Percentiles rank a stretch among this genome's conserved stretches.
phyloP scores from a whole-genome alignment of 345 rosid species.

The Heritiera fomes region DNA sequence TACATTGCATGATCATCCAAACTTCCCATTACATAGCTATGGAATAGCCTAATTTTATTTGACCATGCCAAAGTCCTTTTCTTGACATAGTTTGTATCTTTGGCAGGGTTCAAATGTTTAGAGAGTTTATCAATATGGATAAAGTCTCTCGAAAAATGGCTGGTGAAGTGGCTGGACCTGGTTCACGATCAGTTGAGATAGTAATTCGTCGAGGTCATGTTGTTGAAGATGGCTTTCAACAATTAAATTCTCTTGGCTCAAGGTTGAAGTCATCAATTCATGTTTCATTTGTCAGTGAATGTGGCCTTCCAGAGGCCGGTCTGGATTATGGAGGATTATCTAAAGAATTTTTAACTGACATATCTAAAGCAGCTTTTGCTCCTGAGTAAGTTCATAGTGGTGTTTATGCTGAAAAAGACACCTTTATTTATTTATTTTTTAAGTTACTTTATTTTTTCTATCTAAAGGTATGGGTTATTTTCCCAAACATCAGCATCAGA shows the following conservation, averaged over 20 bases:
- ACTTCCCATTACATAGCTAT: not conserved
- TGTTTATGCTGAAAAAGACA: slow-evolving; percentile 11
- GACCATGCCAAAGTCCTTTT: slow-evolving; percentile 3
- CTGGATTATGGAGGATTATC: slow-evolving; percentile 97
- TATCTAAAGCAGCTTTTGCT: slow-evolving; percentile 88
- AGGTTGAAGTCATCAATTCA: slow-evolving; percentile 89
- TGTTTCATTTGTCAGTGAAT: slow-evolving; percentile 93
- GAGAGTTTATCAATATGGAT: slow-evolving; percentile 91
- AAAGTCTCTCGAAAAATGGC: slow-evolving; percentile 85
- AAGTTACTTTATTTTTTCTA: slow-evolving; percentile 19
- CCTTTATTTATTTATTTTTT: slow-evolving; percentile 11
- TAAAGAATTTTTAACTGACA: slow-evolving; percentile 93
- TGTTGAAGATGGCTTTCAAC: slow-evolving; percentile 92
- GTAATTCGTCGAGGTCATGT: slow-evolving; percentile 87
- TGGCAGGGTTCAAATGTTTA: slow-evolving; percentile 91
- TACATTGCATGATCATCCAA: not conserved
- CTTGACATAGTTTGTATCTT: slow-evolving; percentile 30
- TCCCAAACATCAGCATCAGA: slow-evolving; percentile 84
- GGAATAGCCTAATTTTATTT: slow-evolving; percentile 7
- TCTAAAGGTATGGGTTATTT: slow-evolving; percentile 78
- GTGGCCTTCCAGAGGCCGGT: slow-evolving; percentile 98
- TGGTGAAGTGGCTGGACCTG: slow-evolving; percentile 85
- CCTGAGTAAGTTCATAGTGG: slow-evolving; percentile 69
- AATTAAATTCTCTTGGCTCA: slow-evolving; percentile 76
- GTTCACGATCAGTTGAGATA: slow-evolving; percentile 82